Conservation (phyloP, 2,329 filamentous ascomycete species). For the Colletotrichum limetticola region DNA sequence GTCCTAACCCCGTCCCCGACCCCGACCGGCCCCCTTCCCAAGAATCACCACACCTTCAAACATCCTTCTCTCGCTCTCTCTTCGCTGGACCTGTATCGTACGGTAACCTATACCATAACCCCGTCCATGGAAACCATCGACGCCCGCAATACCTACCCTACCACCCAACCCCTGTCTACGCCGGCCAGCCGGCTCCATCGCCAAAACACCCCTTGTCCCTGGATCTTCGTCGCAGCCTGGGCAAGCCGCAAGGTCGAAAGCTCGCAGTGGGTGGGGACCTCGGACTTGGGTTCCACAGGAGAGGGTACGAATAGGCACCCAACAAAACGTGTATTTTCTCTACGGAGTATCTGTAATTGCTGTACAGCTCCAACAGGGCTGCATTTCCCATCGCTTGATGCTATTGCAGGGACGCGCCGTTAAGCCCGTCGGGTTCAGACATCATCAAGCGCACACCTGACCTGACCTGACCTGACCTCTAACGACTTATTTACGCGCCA, state of each 20-base stretch:
- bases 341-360: not conserved
- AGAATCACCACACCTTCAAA: not conserved
- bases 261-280: not conserved
- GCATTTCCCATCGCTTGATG: constrained; percentile 1
- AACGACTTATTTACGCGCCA: not conserved
- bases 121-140: not conserved
- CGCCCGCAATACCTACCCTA: not conserved
- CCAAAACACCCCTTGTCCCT: not conserved
- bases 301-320: not conserved
- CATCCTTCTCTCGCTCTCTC: not conserved
- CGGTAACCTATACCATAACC: not conserved
- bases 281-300: constrained; percentile 12
- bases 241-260: not conserved
- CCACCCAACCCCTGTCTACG: not conserved
- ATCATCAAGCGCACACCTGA: not conserved
- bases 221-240: not conserved
- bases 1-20: not conserved
- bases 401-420: not conserved
- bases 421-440: not conserved
- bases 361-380: constrained; percentile 24
- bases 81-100: not conserved
- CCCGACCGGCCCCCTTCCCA: not conserved
- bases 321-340: not conserved
- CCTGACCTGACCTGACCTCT: not conserved
- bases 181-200: not conserved